Base-by-base conservation (phyloP, 495 filamentous ascomycete genomes). In the Paragyromitra xinjiangensis region DNA sequence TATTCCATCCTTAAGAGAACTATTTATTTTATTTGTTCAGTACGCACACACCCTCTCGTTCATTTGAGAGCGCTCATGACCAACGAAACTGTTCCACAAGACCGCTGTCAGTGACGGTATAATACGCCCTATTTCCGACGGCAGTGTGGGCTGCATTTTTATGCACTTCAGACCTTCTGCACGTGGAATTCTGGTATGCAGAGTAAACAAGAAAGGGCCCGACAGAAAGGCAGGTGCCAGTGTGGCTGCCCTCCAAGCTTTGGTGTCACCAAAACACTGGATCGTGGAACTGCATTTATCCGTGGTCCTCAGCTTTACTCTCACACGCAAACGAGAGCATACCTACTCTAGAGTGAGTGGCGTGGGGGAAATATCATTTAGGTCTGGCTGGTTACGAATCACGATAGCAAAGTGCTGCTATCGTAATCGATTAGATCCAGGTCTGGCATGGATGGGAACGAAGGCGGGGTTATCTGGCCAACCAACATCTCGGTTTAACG, bases 381-480 rank as follows among this genome's bases (percentile, higher is more conserved):
- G 62, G 59, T 1, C 44, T 51, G 45, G 61, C 11, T 55, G 22
- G 39, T 55, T 42, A 22, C 39, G 55, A 71, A 75, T 63, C 55
- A 63, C 39, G 68, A 76, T 76, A 76, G 11, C 48, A 58, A 71
- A 62, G 68, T 61, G 45, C 48, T 73, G 72, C 72, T 56, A 75
- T 69, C 66, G 44, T 75, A 74, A 74, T 74, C 19, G 66, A 64
- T 71, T 64, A 69, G 56, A 73, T 66, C 48, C 19, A 66, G 71
- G 69, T 64, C 51, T 39, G 55, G 6, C 44, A 48, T 61, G 58
- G 29, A 29, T 14, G 62, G 53, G 8, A 61, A 61, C 9, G 64
- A 76, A 76, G 73, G 74, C 61, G 74, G 74, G 74, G 74, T 73
- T 73, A 14, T 22, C 59, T 63, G 59, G 59, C 37, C 37, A 63